These are phyloP conservation scores for Macrophomina phaseolina DNA, from an alignment of 2,329 filamentous ascomycete species.

Conservation along the genomic window DNA sequence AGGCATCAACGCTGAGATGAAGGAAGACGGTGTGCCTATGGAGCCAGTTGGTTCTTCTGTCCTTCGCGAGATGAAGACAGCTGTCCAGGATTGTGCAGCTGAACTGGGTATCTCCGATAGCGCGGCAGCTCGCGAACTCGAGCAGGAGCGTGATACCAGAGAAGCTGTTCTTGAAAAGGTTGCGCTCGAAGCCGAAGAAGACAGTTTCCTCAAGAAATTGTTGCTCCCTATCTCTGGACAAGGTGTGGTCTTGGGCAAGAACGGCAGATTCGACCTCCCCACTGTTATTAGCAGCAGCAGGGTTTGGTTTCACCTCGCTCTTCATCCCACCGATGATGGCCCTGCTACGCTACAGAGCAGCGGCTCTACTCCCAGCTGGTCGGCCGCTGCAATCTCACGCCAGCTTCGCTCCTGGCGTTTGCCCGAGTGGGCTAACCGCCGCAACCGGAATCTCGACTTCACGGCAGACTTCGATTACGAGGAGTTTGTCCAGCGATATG, in stretches of 20 bases:
- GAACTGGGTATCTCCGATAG: conserved; percentile 79
- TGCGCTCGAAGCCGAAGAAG: conserved; percentile 77
- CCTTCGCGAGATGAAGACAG: conserved; percentile 83
- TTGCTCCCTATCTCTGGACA: conserved; percentile 79
- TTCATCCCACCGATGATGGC: conserved; percentile 89
- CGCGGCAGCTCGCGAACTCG: conserved; percentile 71
- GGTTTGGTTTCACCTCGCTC: conserved; percentile 90
- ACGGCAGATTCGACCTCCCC: conserved; percentile 79
- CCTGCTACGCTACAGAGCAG: conserved; percentile 76
- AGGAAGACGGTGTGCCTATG: conserved; percentile 87
- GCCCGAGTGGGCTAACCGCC: conserved; percentile 94
- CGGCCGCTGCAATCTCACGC: conserved; percentile 87
- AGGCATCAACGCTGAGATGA: conserved; percentile 97
- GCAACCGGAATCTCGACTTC: conserved; percentile 90
- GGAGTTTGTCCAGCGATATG: conserved; percentile 86
- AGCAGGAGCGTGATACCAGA: conserved; percentile 79
- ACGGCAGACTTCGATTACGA: conserved; percentile 95
- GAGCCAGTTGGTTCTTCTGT: conserved; percentile 78
- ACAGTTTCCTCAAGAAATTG: conserved; percentile 80
- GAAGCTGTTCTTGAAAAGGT: conserved; percentile 87
- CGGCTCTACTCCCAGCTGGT: conserved; percentile 84
- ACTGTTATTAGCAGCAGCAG: conserved; percentile 80
- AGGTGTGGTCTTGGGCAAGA: conserved; percentile 80
- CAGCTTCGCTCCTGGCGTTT: conserved; percentile 93
- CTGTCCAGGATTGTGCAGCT: conserved; percentile 75